phyloP scores from a whole-genome alignment of 179 eudicot genomes.

The Silene noctiflora region DNA sequence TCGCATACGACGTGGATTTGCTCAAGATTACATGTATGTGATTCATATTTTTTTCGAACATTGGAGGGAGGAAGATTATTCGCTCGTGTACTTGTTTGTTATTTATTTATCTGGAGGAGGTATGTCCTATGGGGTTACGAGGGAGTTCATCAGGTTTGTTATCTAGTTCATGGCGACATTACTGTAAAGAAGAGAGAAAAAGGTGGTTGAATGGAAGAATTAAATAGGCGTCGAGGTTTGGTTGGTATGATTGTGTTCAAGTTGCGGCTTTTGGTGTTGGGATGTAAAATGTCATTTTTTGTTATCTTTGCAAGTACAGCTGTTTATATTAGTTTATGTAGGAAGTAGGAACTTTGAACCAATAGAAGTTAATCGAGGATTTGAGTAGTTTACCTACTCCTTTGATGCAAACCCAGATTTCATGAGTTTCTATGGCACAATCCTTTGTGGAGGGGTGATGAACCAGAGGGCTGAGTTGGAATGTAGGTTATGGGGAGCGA shows the following conservation, averaged over 20 bases:
- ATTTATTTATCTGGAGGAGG: neutral
- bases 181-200: neutral
- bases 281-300: neutral
- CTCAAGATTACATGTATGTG: neutral
- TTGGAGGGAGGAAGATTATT: neutral
- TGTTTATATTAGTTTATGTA: no score
- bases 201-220: no score
- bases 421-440: neutral
- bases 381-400: no score
- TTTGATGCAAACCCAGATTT: neutral
- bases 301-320: neutral
- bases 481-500: neutral
- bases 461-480: neutral
- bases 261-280: neutral
- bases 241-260: neutral
- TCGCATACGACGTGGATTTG: neutral
- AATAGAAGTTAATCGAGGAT: no score
- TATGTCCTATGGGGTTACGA: neutral
- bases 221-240: neutral
- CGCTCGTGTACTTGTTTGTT: neutral
- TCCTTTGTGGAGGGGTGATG: neutral
- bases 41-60: neutral
- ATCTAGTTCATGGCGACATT: neutral
- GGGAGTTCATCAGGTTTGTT: neutral
- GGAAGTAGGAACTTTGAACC: no score